Evolutionary conservation across 129 eudicot genomes (phyloP).

Genomic region (Pseudognaphalium luteoalbum): DNA sequence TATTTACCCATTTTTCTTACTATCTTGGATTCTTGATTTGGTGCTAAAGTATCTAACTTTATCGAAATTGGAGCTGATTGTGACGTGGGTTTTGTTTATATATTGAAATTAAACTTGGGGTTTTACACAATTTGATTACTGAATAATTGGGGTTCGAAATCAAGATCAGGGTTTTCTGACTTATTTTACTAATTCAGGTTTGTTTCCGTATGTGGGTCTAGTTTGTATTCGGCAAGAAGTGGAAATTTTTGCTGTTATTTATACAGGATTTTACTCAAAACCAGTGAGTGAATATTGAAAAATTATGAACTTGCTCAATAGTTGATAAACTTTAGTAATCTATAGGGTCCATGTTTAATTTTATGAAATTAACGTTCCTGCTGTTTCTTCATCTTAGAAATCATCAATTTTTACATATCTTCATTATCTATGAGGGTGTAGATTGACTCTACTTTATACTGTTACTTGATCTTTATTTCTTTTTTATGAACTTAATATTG

Average conservation of each 20-base stretch:
- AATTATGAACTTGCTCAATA: not conserved
- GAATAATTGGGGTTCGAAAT: not conserved
- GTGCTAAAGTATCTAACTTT: constrained; percentile 19
- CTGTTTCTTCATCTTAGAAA: constrained; percentile 18
- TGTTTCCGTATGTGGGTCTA: not conserved
- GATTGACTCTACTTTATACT: constrained; percentile 9
- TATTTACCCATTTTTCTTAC: not conserved
- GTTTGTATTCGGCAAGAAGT: no score
- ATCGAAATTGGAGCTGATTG: constrained; percentile 1
- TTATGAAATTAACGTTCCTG: not conserved
- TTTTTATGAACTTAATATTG: not conserved
- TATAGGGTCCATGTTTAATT: not conserved
- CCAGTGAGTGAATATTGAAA: not conserved
- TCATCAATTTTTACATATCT: not conserved
- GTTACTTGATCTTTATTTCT: constrained; percentile 17
- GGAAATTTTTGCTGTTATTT: no score
- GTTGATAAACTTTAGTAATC: not conserved
- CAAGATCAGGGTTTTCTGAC: not conserved
- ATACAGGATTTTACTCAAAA: no score
- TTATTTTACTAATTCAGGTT: not conserved
- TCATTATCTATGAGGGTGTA: not conserved
- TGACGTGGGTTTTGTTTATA: not conserved
- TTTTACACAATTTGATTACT: not conserved
- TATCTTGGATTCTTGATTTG: constrained; percentile 2
- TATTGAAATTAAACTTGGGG: not conserved